phyloP scores from a whole-genome alignment of 345 rosid genomes.

The Leavenworthia alabamica region DNA sequence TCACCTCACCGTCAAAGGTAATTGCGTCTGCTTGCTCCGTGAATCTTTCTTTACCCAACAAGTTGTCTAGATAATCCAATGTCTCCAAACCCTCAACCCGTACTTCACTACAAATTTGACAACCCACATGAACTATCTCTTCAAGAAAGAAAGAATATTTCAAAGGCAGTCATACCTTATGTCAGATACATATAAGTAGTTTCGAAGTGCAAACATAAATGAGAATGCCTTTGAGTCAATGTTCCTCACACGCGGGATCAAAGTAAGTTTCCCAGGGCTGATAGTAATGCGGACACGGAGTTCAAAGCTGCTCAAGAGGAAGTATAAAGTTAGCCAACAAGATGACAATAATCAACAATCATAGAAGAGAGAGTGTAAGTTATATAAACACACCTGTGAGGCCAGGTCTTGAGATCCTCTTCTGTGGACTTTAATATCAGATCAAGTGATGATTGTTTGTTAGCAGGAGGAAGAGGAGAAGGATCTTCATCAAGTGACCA shows the following conservation, averaged over 20 bases:
- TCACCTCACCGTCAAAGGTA: conserved; percentile 89
- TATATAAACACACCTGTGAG: conserved; percentile 52
- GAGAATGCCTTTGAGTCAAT: conserved; percentile 75
- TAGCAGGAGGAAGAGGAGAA: conserved; percentile 72
- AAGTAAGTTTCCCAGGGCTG: conserved; percentile 67
- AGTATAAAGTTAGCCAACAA: conserved; percentile 4
- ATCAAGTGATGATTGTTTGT: conserved; percentile 68
- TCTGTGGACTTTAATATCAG: conserved; percentile 67
- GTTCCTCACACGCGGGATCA: conserved; percentile 93
- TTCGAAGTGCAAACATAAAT: conserved; percentile 63
- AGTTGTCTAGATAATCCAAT: conserved; percentile 81
- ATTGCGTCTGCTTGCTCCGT: conserved; percentile 98
- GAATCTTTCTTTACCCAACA: conserved; percentile 56
- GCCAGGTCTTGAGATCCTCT: conserved; percentile 80
- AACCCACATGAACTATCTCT: conserved; percentile 13
- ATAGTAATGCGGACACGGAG: conserved; percentile 75
- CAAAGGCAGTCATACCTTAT: conserved; percentile 56
- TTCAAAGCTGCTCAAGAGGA: conserved; percentile 65
- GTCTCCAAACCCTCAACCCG: conserved; percentile 98
- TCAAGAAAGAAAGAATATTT: neutral
- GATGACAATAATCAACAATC: neutral
- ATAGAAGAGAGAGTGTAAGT: neutral
- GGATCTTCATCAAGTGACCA: conserved; percentile 80
- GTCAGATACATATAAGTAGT: conserved; percentile 82
- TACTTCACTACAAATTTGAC: conserved; percentile 72